Conservation (phyloP, 208 protist species). For the Strigomonas galati region DNA sequence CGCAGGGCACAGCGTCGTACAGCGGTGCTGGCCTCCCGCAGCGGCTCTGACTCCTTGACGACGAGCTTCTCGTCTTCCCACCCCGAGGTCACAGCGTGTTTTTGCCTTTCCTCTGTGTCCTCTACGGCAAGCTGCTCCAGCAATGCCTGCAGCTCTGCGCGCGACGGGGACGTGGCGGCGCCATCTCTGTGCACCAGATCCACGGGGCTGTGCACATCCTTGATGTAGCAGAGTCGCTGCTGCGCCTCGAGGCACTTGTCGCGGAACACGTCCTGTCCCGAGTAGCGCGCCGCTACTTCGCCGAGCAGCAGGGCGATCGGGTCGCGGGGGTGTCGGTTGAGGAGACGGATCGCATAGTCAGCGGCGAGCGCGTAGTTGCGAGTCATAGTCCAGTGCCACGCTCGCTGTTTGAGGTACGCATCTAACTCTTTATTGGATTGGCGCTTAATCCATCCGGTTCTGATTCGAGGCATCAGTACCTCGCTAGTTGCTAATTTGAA, state of each 20-base stretch:
- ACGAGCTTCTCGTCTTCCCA: conserved; percentile 26
- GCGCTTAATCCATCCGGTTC: conserved; percentile 29
- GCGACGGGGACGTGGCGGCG: neutral
- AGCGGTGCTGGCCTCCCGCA: conserved; percentile 18
- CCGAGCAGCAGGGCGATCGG: conserved; percentile 57
- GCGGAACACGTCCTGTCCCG: conserved; percentile 45
- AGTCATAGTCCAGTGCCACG: conserved; percentile 53
- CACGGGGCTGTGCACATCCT: neutral
- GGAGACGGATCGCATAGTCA: conserved; percentile 76
- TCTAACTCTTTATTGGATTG: conserved; percentile 45
- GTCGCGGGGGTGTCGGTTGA: conserved; percentile 64
- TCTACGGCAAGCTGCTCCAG: neutral
- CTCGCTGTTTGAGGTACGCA: conserved; percentile 54
- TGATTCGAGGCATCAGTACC: conserved; percentile 43
- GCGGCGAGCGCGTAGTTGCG: conserved; percentile 73
- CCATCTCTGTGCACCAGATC: conserved; percentile 15
- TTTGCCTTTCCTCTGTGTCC: neutral
- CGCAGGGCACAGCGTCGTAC: conserved; percentile 23
- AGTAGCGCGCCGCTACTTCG: conserved; percentile 40
- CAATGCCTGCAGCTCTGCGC: neutral
- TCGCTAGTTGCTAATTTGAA: too few species aligned
- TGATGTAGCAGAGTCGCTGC: conserved; percentile 29
- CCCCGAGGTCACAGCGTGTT: neutral
- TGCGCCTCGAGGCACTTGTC: conserved; percentile 56
- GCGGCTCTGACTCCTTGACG: conserved; percentile 27